Base-by-base conservation (phyloP, 1,284 basidiomycete species). In the Meira nashicola region DNA sequence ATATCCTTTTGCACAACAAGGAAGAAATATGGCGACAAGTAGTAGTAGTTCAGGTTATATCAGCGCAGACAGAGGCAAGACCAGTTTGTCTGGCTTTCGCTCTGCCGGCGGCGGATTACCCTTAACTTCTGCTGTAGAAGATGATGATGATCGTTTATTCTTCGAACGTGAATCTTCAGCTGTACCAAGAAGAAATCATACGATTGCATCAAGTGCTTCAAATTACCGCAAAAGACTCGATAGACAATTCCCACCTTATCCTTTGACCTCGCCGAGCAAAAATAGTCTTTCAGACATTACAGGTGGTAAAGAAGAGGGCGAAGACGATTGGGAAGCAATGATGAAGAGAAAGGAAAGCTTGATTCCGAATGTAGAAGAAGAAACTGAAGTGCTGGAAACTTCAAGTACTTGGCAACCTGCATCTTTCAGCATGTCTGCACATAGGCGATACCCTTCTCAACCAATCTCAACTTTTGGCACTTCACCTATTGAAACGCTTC, bases 261-360 rank as follows among this genome's bases (percentile, higher is more conserved):
- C 55, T 14, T 21, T 44, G 11, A 28, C 38, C 15, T 55, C 53
- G 23, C 58, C 58, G 12, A 46, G 40, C 19, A 17, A 44, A 14
- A 73, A 73, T 50, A 71, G 68, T 39, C 62, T 73, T 9, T 70
- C 63, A 4, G 70, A 67, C 46, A 73, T 73, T 57, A 68, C 65
- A 2, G 70, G 68, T 23, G 64, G 67, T 1, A 57, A 61, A 8
- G 68, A 71, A 37, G 17, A 65, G 9, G 70, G 69, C 55, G 70
- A 73, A 7, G 64, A 73, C 49, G 70, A 73, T 14, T 73, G 70
- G 70, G 70, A 73, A 43, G 66, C 62, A 57, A 64, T 69, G 55
- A 71, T 73, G 40, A 62, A 61, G 17, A 63, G 65, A 10, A 59
- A 14, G 19, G 53, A 61, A 17, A 58, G 59, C 41, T 56, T 62